phyloP scores from a whole-genome alignment of 1,284 basidiomycete genomes.

The Phellopilus nigrolimitatus region DNA sequence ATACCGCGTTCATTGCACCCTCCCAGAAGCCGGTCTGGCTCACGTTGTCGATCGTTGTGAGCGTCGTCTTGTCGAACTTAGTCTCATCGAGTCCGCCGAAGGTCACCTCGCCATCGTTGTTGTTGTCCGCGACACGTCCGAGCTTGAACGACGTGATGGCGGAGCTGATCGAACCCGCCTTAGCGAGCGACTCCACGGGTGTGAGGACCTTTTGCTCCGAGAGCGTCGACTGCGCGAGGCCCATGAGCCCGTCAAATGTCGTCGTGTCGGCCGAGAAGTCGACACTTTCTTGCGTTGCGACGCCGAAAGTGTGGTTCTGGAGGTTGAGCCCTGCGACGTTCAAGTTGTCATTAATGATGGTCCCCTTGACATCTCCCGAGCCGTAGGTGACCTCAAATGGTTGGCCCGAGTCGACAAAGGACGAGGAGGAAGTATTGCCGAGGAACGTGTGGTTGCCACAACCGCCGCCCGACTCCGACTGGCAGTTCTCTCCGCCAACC shows the following conservation, averaged over 20 bases:
- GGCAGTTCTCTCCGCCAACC: slow-evolving; percentile 61
- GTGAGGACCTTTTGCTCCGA: slow-evolving; percentile 66
- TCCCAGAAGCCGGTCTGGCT: slow-evolving; percentile 76
- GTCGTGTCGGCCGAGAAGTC: slow-evolving; percentile 54
- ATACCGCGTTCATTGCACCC: slow-evolving; percentile 52
- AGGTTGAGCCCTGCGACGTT: slow-evolving; percentile 63
- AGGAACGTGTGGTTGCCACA: slow-evolving; percentile 70
- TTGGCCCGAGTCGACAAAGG: slow-evolving; percentile 53
- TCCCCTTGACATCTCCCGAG: slow-evolving; percentile 64
- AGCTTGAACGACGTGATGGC: slow-evolving; percentile 82
- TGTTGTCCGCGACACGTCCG: slow-evolving; percentile 64
- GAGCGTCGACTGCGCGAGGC: slow-evolving; percentile 68
- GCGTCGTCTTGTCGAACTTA: slow-evolving; percentile 56
- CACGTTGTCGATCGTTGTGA: slow-evolving; percentile 56
- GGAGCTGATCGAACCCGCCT: slow-evolving; percentile 52
- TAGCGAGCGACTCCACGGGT: slow-evolving; percentile 69
- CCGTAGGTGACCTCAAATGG: slow-evolving; percentile 75
- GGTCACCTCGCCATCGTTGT: slow-evolving; percentile 78
- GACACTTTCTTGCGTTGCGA: slow-evolving; percentile 54
- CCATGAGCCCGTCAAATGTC: slow-evolving; percentile 82
- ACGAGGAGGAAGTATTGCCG: slow-evolving; percentile 57
- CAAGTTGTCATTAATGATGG: slow-evolving; percentile 64
- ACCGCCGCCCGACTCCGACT: slow-evolving; percentile 39
- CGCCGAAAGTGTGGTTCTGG: slow-evolving; percentile 66
- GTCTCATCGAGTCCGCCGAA: slow-evolving; percentile 75